Percentiles rank a stretch among this genome's conserved stretches.
phyloP scores from a whole-genome alignment of 768 basidiomycete genomes.

The Tricholoma sp. region DNA sequence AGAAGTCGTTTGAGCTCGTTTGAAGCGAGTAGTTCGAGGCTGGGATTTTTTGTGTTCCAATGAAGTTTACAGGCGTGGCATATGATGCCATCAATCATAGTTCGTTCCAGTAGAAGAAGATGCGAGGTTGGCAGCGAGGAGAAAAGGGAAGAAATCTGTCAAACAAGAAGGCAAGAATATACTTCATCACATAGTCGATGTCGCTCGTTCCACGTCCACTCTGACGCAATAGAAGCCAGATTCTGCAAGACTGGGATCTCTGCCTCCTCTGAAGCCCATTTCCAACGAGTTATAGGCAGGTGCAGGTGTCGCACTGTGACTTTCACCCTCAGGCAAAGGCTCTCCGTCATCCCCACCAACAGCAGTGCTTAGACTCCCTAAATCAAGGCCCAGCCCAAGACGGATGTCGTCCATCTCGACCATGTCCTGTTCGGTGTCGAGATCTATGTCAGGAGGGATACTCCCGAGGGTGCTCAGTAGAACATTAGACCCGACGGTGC shows the following conservation, averaged over 20 bases:
- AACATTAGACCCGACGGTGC: slow-evolving; percentile 56
- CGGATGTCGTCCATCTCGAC: slow-evolving; percentile 57
- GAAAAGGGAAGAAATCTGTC: not conserved
- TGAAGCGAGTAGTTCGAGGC: slow-evolving; percentile 1
- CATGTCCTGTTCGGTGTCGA: slow-evolving; percentile 46
- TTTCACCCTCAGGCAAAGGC: slow-evolving; percentile 40
- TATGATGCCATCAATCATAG: slow-evolving; percentile 3
- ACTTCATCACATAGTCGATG: slow-evolving; percentile 38
- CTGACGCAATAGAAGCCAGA: slow-evolving; percentile 41
- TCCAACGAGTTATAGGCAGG: slow-evolving; percentile 52
- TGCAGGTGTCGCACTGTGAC: slow-evolving; percentile 41
- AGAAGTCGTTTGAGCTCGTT: not conserved
- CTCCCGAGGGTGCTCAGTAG: slow-evolving; percentile 62
- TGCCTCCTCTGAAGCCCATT: slow-evolving; percentile 33
- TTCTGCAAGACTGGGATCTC: slow-evolving; percentile 27
- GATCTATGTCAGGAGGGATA: slow-evolving; percentile 44
- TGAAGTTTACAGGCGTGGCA: slow-evolving; percentile 3
- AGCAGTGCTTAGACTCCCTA: slow-evolving; percentile 45
- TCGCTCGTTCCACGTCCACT: slow-evolving; percentile 59
- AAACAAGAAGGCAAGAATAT: slow-evolving; percentile 12
- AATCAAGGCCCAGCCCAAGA: slow-evolving; percentile 47
- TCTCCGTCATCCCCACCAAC: slow-evolving; percentile 49
- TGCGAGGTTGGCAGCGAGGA: not conserved
- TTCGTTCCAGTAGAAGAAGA: slow-evolving; percentile 4
- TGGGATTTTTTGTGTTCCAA: slow-evolving; percentile 1